phyloP scores from a whole-genome alignment of 202 grass and related monocot species.

The Cymbopogon flexuosus region DNA sequence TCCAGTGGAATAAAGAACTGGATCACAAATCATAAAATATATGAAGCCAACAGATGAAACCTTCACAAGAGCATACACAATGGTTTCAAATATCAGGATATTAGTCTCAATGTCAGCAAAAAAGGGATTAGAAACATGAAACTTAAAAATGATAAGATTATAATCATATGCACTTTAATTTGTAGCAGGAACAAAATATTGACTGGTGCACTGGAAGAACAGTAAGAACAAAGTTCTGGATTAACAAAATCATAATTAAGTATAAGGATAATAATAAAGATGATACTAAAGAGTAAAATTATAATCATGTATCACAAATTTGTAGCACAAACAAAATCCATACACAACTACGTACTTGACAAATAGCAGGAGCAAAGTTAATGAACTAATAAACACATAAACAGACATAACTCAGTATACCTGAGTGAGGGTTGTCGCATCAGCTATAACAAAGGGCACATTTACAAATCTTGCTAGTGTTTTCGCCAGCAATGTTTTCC shows the following conservation, averaged over 20 bases:
- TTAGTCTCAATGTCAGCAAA: slow-evolving; percentile 1
- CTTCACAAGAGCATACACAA: slow-evolving; percentile 1
- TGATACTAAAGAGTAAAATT: neutral
- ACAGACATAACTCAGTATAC: slow-evolving; percentile 36
- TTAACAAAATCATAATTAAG: neutral
- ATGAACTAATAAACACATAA: slow-evolving; percentile 9
- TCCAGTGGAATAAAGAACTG: neutral
- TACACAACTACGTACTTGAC: neutral
- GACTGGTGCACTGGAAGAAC: neutral
- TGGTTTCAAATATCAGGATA: neutral
- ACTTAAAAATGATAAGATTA: neutral
- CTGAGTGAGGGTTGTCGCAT: slow-evolving; percentile 73
- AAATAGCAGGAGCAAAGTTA: neutral
- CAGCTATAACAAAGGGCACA: slow-evolving; percentile 66
- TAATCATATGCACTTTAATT: neutral
- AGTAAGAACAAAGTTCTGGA: neutral
- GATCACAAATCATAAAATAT: neutral
- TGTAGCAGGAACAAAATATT: neutral
- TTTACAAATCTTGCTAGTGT: slow-evolving; percentile 71
- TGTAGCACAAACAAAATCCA: neutral
- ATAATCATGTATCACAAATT: neutral
- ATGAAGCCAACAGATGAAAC: neutral
- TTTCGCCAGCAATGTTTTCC: slow-evolving; percentile 80
- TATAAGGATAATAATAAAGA: neutral
- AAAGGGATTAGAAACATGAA: neutral